phyloP scores from a whole-genome alignment of 768 basidiomycete genomes.

The Phylloporus sp. region DNA sequence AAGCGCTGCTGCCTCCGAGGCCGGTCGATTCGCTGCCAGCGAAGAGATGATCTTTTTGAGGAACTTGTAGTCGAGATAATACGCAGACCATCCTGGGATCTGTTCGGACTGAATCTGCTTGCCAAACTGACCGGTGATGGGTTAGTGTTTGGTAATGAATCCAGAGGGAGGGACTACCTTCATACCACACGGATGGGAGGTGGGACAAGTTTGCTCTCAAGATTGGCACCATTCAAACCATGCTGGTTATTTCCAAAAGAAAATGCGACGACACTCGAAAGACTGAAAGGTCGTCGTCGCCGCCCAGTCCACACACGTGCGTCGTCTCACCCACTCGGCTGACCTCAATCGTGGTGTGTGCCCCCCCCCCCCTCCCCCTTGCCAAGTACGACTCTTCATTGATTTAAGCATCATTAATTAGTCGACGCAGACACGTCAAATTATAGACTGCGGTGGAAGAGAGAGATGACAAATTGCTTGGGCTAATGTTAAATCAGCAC shows the following conservation, averaged over 20 bases:
- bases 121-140: slow-evolving; percentile 73
- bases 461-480: not conserved
- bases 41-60: slow-evolving; percentile 99
- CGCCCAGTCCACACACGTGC: slow-evolving; percentile 22
- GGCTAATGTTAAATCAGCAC: slow-evolving; percentile 59
- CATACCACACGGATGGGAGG: slow-evolving; percentile 24
- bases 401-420: not conserved
- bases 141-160: not conserved
- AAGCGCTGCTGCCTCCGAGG: slow-evolving; percentile 84
- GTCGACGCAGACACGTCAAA: slow-evolving; percentile 6
- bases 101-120: slow-evolving; percentile 96
- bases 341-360: no score
- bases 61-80: slow-evolving; percentile 98
- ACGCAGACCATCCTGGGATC: slow-evolving; percentile 92
- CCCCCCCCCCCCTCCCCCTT: no score
- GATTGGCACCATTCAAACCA: slow-evolving; percentile 22
- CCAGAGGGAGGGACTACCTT: slow-evolving; percentile 22
- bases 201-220: slow-evolving; percentile 9
- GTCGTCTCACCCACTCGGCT: slow-evolving; percentile 1
- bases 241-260: slow-evolving; percentile 20
- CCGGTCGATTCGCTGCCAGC: slow-evolving; percentile 82
- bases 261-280: slow-evolving; percentile 9
- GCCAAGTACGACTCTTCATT: no score
- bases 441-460: not conserved
- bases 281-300: no score